Conservation (phyloP, 768 basidiomycete genomes). For the Podaxis pistillaris region DNA sequence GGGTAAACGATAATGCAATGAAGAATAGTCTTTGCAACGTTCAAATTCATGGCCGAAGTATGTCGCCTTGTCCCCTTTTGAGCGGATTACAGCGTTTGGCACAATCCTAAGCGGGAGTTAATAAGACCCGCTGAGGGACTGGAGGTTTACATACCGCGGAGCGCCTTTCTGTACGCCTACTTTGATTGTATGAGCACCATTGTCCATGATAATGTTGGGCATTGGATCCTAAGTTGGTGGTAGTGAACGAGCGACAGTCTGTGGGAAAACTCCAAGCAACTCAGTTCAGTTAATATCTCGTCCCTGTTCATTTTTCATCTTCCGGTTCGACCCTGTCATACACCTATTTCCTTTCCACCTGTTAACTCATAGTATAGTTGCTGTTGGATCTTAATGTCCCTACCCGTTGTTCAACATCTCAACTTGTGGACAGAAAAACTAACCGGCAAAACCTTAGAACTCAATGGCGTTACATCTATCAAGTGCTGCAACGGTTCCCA, state of each 20-base stretch:
- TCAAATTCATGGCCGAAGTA: slow-evolving; percentile 87
- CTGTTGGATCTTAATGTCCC: background rate
- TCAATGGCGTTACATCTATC: background rate
- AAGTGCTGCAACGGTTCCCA: background rate
- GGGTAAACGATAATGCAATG: slow-evolving; percentile 79
- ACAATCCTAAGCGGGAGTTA: slow-evolving; percentile 48
- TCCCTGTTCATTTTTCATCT: background rate
- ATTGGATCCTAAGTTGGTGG: slow-evolving; percentile 14
- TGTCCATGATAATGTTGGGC: slow-evolving; percentile 70
- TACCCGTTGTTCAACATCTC: no score
- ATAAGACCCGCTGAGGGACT: slow-evolving; percentile 7
- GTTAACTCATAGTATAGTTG: background rate
- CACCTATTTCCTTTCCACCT: background rate
- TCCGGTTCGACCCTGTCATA: background rate
- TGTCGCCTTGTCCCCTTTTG: slow-evolving; percentile 77
- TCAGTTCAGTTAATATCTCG: background rate
- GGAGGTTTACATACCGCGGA: slow-evolving; percentile 10
- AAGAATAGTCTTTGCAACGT: slow-evolving; percentile 74
- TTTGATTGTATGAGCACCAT: slow-evolving; percentile 84
- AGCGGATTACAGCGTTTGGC: slow-evolving; percentile 80
- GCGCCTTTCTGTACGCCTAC: slow-evolving; percentile 48
- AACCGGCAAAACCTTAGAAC: background rate
- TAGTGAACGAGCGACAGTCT: slow-evolving; percentile 9
- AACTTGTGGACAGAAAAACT: background rate
- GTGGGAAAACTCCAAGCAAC: background rate